phyloP scores from a whole-genome alignment of 768 basidiomycete species.

The Lentinula lateritia region DNA sequence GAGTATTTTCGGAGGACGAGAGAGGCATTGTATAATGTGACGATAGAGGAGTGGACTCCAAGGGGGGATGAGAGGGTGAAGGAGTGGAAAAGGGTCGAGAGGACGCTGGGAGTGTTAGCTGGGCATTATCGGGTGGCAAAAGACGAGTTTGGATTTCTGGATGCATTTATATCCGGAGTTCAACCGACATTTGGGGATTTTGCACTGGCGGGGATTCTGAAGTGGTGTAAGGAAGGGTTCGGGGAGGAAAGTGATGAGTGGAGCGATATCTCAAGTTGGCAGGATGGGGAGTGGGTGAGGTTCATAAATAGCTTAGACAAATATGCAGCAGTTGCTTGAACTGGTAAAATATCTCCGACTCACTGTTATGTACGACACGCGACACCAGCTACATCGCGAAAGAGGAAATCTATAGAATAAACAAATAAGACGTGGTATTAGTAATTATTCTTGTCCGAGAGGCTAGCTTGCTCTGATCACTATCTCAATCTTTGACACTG shows the following conservation, averaged over 20 bases:
- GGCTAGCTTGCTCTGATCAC: no score
- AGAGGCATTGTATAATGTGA: conserved; percentile 19
- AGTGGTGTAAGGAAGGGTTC: conserved; percentile 17
- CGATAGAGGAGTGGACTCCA: conserved; percentile 26
- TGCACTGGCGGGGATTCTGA: conserved; percentile 17
- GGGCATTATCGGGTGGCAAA: conserved; percentile 11
- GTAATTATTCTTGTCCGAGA: no score
- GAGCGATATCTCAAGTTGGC: conserved; percentile 21
- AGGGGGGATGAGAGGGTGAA: conserved; percentile 19
- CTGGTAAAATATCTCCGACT: no score
- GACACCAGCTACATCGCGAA: no score
- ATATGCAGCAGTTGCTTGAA: conserved; percentile 12
- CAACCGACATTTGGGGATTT: conserved; percentile 25
- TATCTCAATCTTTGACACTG: no score
- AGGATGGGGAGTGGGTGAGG: conserved; percentile 23
- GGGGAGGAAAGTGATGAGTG: conserved; percentile 23
- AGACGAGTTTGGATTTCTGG: conserved; percentile 11
- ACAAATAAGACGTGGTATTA: no score
- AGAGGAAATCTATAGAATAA: no score
- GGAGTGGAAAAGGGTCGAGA: conserved; percentile 23
- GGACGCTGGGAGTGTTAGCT: conserved; percentile 15
- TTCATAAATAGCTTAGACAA: conserved; percentile 16
- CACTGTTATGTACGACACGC: no score
- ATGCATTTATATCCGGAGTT: conserved; percentile 20
- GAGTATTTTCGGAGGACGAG: conserved; percentile 31